Percentiles rank a stretch among this genome's conserved stretches.
phyloP scores from a whole-genome alignment of 2,329 filamentous ascomycete genomes.

The Colletotrichum lupini region DNA sequence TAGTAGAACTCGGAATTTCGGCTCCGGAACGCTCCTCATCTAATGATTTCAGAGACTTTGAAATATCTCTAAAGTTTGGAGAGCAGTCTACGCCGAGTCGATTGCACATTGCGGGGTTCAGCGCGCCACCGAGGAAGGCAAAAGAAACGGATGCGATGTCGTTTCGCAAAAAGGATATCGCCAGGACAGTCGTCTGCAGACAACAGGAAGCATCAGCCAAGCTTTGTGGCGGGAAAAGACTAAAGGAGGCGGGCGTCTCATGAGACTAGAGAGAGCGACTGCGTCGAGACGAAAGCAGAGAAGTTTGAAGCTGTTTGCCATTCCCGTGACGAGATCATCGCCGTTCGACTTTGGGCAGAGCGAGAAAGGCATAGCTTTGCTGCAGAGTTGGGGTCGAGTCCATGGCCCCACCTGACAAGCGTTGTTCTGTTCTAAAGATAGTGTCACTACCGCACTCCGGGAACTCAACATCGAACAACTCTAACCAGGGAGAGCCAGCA shows the following conservation, averaged over 20 bases:
- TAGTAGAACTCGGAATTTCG: background rate
- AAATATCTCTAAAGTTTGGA: background rate
- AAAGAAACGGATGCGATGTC: background rate
- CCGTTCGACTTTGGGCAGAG: background rate
- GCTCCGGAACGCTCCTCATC: background rate
- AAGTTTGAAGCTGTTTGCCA: no score
- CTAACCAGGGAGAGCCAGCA: conserved; percentile 4
- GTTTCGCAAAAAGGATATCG: background rate
- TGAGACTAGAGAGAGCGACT: background rate
- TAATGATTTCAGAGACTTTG: background rate
- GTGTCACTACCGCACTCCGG: conserved; percentile 1
- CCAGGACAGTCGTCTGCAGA: background rate
- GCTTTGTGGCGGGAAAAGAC: background rate
- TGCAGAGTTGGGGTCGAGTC: conserved; percentile 1
- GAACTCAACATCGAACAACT: conserved; percentile 1
- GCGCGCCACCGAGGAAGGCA: background rate
- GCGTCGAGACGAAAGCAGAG: background rate
- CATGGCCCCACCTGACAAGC: conserved; percentile 4
- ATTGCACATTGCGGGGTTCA: background rate
- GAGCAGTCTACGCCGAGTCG: background rate
- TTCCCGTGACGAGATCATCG: background rate
- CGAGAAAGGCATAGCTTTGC: background rate
- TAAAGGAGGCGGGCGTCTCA: background rate
- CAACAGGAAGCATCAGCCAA: background rate
- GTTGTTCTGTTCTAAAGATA: conserved; percentile 24